Base-by-base conservation (phyloP, 148 eudicot species). In the Limonium bicolor region DNA sequence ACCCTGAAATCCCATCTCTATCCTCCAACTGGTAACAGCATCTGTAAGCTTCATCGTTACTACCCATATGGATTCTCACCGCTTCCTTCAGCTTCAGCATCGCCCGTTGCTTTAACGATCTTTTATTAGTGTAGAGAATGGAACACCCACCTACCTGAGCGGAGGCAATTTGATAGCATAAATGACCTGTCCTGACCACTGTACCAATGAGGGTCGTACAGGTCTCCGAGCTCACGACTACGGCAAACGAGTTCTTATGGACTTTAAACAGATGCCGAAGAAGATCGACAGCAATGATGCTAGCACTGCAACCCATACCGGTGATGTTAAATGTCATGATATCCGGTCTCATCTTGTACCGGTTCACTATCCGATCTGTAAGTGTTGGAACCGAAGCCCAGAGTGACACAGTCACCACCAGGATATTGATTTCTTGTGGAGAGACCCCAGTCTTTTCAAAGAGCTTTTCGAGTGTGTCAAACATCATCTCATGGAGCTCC, bases 221-320 rank as follows among this genome's bases (percentile, higher is more conserved):
- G 7, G 94, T 70, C 20, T 86, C 96, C 0, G 80, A 48, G 58
- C 76, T 82, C 13, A 82, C 72, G 0, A 86, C 74, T 23, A 86
- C 14, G 6, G 80, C 96, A 10, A 68, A 58, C 27, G 58, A 46
- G 18, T 78, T 65, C 54, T 65, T 67, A 48, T 71, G 63, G 3
- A 40, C 41, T 50, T 69, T 68, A 17, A 86, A 78, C 24, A 78
- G 3, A 13, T 78, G 71, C 0, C 62, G 73, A 2, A 82, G 70
- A 1, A 82, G 72, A 26, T 86, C 74, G 10, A 86, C 59, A 10
- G 77, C 67, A 3, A 82, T 57, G 12, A 86, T 43, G 59, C 96
- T 86, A 0, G 94, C 96, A 18, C 96, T 86, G 42, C 96, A 86
- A 0, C 96, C 96, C 96, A 86, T 86, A 22, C 96, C 94, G 0